Evolutionary conservation across 2,329 filamentous ascomycete genomes (phyloP).

Genomic region (Myriosclerotinia curreyana): DNA sequence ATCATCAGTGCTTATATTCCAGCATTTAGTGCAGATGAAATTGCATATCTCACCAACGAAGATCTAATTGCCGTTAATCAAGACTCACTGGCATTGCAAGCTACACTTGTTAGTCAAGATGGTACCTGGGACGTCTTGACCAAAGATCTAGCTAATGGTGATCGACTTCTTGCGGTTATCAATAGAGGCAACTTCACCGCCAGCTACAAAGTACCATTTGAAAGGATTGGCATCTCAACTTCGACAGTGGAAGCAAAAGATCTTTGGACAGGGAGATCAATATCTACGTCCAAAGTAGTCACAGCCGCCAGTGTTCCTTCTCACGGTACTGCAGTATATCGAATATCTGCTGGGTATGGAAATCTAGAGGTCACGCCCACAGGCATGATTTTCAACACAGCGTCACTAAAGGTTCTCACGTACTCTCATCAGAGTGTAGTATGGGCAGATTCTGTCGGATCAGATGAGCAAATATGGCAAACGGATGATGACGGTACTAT

Average conservation of each 20-base stretch:
- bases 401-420: constrained; percentile 45
- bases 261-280: constrained; percentile 45
- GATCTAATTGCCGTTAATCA: constrained; percentile 35
- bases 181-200: constrained; percentile 43
- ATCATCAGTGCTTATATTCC: constrained; percentile 39
- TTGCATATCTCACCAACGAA: constrained; percentile 42
- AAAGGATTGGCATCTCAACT: constrained; percentile 33
- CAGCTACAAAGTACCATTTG: constrained; percentile 38
- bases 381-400: constrained; percentile 50
- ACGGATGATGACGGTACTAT: constrained; percentile 40
- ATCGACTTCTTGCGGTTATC: constrained; percentile 47
- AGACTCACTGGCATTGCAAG: constrained; percentile 37
- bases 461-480: constrained; percentile 46
- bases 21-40: constrained; percentile 38
- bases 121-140: constrained; percentile 46
- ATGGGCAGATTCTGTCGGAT: constrained; percentile 42
- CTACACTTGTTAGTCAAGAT: constrained; percentile 47
- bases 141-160: constrained; percentile 47
- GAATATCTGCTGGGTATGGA: constrained; percentile 41
- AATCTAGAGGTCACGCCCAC: constrained; percentile 40
- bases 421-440: constrained; percentile 29
- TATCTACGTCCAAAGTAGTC: constrained; percentile 37
- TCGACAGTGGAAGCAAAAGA: constrained; percentile 41
- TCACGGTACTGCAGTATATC: constrained; percentile 42
- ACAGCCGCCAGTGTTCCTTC: constrained; percentile 42